These are phyloP conservation scores for Russula sp. DNA, from an alignment of 768 basidiomycete species.

Conservation along the genomic window DNA sequence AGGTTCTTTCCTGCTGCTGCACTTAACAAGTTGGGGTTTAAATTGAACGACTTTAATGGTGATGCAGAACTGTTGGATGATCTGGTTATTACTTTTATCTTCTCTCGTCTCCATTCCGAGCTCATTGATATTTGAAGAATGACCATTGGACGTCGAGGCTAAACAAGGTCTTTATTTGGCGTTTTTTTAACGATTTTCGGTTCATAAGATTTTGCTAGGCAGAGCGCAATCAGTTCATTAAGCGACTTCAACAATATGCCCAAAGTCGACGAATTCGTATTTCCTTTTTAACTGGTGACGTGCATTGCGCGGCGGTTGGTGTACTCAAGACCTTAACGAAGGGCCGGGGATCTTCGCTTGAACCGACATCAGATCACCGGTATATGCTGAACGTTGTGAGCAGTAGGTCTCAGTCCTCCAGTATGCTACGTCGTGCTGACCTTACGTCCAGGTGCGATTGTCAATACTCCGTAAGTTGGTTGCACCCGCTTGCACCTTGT, in stretches of 20 bases:
- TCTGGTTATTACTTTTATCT: constrained; percentile 45
- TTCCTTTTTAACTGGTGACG: constrained; percentile 89
- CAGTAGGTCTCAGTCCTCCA: constrained; percentile 45
- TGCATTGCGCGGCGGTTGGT: constrained; percentile 87
- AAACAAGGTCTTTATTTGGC: constrained; percentile 57
- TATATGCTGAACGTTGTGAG: constrained; percentile 91
- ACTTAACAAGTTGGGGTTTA: constrained; percentile 67
- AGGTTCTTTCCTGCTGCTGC: constrained; percentile 82
- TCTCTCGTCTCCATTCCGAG: constrained; percentile 27
- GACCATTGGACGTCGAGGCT: constrained; percentile 87
- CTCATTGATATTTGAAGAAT: constrained; percentile 47
- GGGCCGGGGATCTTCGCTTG: constrained; percentile 47
- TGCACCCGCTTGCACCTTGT: not conserved
- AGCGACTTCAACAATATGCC: constrained; percentile 74
- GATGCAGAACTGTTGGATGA: constrained; percentile 94
- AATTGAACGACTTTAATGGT: constrained; percentile 86
- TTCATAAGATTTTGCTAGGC: constrained; percentile 45
- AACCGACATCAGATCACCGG: constrained; percentile 62
- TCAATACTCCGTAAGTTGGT: constrained; percentile 83
- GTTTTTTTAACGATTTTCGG: constrained; percentile 3
- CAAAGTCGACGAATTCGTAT: constrained; percentile 61
- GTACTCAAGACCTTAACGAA: constrained; percentile 59
- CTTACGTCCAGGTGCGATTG: constrained; percentile 68
- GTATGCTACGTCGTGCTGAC: constrained; percentile 14
- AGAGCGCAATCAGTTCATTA: constrained; percentile 89